Base-by-base conservation (phyloP, 1,139 yeast species). In the Geotrichum klebahnii region DNA sequence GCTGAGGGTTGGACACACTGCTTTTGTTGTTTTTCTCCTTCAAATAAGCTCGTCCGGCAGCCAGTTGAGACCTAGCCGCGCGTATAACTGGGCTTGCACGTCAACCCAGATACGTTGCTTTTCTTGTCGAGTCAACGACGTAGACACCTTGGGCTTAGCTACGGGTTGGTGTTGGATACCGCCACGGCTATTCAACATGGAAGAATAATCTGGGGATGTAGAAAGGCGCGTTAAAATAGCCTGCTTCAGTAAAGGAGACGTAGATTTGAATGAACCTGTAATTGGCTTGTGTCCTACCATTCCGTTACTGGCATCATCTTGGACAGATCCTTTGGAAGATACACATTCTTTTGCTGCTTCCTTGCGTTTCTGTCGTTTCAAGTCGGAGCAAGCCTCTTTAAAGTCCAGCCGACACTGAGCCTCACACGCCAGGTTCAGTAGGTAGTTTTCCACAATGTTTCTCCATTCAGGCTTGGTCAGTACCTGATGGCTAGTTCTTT, bases 401-500 rank as follows among this genome's bases (percentile, higher is more conserved):
- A 78, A 81, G 59, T 81, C 84, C 36, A 69, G 66, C 28, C 84
- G 71, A 57, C 85, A 80, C 60, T 82, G 86, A 10, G 82, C 81
- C 60, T 82, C 87, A 44, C 83, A 83, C 2, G 80, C 86, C 29
- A 82, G 70, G 61, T 80, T 81, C 40, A 82, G 65, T 45, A 81
- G 60, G 61, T 77, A 82, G 64, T 81, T 81, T 56, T 82, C 88
- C 53, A 82, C 78, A 24, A 82, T 75, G 61, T 81, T 80, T 58
- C 87, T 68, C 85, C 87, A 81, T 62, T 81, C 84, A 23, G 79
- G 77, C 56, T 75, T 72, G 2, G 68, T 55, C 34, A 68, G 55
- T 17, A 46, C 43, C 23, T 29, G 31, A 8, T 17, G 28, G 17
- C 49, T 41, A 37, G 39, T 44, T 20, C 23, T n/a, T 31, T 16